phyloP scores from a whole-genome alignment of 176 grass and related monocot species.

The Oryza longistaminata region DNA sequence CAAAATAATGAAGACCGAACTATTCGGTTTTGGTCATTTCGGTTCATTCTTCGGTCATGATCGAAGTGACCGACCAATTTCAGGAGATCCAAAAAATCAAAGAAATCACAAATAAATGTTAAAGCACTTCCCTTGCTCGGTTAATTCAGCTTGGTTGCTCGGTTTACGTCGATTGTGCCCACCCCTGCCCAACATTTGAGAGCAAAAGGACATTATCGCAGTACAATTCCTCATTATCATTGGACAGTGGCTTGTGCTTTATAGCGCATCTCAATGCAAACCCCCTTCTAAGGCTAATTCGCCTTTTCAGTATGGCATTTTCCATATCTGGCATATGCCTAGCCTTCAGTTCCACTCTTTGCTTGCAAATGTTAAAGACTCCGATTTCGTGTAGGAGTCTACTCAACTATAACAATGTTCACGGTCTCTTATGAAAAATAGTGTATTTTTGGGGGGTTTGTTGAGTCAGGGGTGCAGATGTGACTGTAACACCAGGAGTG shows the following conservation, averaged over 20 bases:
- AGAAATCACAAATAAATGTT: too few species aligned
- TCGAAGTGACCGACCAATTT: too few species aligned
- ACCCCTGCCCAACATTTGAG: neutral
- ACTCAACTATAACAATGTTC: neutral
- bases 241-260: neutral
- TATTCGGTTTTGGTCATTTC: too few species aligned
- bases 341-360: neutral
- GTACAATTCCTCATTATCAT: neutral
- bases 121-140: too few species aligned
- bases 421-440: neutral
- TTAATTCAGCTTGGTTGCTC: too few species aligned
- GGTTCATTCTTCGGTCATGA: too few species aligned
- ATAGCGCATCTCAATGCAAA: neutral
- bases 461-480: neutral
- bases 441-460: neutral
- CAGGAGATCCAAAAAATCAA: too few species aligned
- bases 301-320: neutral
- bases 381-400: neutral
- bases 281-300: neutral
- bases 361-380: neutral
- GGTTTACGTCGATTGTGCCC: too few species aligned
- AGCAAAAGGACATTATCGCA: neutral
- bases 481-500: neutral
- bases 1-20: too few species aligned
- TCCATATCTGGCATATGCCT: neutral